Evolutionary conservation across 345 rosid species (phyloP).

Genomic region (Eucalyptus erythrocorys): DNA sequence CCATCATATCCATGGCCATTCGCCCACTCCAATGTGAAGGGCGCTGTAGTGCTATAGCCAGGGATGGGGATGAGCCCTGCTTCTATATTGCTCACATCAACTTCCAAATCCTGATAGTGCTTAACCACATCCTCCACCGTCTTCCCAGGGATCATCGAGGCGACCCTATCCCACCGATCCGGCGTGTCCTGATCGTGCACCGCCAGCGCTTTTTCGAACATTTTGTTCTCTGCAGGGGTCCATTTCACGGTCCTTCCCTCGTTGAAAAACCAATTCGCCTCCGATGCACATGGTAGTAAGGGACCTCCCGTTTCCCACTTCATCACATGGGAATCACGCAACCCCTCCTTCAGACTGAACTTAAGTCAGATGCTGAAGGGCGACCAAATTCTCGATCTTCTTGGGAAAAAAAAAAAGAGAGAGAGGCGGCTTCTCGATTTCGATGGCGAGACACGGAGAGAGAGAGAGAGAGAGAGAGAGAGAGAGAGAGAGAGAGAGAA

Average conservation of each 20-base stretch:
- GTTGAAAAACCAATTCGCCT: constrained; percentile 41
- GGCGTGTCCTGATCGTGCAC: constrained; percentile 51
- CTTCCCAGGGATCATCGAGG: constrained; percentile 57
- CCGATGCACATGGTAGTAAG: constrained; percentile 29
- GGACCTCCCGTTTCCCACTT: constrained; percentile 64
- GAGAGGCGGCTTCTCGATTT: neutral
- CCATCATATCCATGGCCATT: constrained; percentile 27
- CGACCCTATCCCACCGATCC: constrained; percentile 55
- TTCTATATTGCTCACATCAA: constrained; percentile 56
- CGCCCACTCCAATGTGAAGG: constrained; percentile 49
- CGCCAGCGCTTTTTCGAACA: constrained; percentile 79
- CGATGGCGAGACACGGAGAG: constrained; percentile 3
- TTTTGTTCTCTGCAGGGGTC: constrained; percentile 79
- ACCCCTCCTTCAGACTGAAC: neutral
- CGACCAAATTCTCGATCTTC: neutral
- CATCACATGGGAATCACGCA: constrained; percentile 13
- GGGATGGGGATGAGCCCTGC: constrained; percentile 55
- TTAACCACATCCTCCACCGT: constrained; percentile 47
- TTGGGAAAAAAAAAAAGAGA: neutral
- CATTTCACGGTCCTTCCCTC: constrained; percentile 41
- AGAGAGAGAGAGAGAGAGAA: neutral
- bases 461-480: neutral
- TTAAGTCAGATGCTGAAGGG: neutral
- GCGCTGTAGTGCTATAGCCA: constrained; percentile 33
- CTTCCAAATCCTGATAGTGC: constrained; percentile 56